These are phyloP conservation scores for Macrolepiota dolichaula DNA, from an alignment of 768 basidiomycete genomes.

Conservation along the genomic window DNA sequence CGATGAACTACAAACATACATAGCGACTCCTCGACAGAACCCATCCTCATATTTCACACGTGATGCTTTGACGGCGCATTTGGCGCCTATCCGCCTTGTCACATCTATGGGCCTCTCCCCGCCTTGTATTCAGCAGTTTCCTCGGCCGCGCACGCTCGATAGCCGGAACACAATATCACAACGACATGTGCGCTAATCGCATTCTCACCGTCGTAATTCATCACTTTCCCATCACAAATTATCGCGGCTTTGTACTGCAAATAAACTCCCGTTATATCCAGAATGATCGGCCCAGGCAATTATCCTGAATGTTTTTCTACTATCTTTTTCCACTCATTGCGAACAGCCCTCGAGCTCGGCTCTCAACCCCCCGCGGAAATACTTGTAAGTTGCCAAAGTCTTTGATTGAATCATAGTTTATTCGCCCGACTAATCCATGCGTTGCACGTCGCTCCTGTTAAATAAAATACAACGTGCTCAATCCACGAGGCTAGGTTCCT, in stretches of 20 bases:
- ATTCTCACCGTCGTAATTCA: not conserved
- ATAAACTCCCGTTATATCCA: not conserved
- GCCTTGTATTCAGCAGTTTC: not conserved
- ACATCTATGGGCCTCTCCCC: not conserved
- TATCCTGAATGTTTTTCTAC: no score
- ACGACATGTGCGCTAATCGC: not conserved
- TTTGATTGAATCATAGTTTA: no score
- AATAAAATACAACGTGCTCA: no score
- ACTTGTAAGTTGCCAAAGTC: no score
- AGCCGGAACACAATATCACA: not conserved
- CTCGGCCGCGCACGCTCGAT: not conserved
- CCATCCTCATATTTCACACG: conserved; percentile 6
- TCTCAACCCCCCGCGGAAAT: no score
- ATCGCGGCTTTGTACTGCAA: not conserved
- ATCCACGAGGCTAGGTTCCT: no score
- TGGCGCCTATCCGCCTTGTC: not conserved
- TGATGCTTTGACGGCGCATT: not conserved
- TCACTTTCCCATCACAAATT: not conserved
- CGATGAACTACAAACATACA: conserved; percentile 7
- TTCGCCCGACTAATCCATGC: no score
- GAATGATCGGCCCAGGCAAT: not conserved
- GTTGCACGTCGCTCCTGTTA: no score
- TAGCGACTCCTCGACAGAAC: conserved; percentile 1
- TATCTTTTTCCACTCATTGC: no score
- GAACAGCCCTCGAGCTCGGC: no score